These are phyloP conservation scores for Micractinium conductrix DNA, from an alignment of 139 green algal species.

Conservation along the genomic window DNA sequence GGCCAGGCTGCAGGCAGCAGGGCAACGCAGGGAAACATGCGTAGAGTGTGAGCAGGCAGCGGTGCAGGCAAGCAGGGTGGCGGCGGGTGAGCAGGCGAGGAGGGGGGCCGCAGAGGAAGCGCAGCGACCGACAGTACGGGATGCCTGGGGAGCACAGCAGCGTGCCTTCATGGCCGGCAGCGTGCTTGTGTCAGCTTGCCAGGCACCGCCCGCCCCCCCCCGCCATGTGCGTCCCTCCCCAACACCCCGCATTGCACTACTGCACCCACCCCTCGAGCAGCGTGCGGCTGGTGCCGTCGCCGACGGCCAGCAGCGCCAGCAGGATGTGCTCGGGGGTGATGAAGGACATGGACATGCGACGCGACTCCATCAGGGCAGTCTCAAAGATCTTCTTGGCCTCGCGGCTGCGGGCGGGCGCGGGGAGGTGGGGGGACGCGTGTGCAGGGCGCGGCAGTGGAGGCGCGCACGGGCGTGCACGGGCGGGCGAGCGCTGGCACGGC, in stretches of 20 bases:
- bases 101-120: no score
- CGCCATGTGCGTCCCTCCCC: no score
- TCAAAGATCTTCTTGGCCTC: slow-evolving; percentile 87
- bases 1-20: slow-evolving; percentile 43
- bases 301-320: slow-evolving; percentile 75
- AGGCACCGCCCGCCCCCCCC: no score
- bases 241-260: no score
- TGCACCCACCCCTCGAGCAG: slow-evolving; percentile 65
- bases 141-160: no score
- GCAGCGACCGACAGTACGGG: no score
- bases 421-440: background rate
- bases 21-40: background rate
- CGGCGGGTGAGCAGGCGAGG: background rate
- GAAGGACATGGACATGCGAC: slow-evolving; percentile 79
- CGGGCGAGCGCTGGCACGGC: no score
- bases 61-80: background rate
- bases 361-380: slow-evolving; percentile 81
- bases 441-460: background rate
- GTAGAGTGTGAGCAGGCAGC: background rate
- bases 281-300: slow-evolving; percentile 39
- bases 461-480: no score
- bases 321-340: slow-evolving; percentile 94
- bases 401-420: slow-evolving; percentile 18
- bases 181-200: background rate
- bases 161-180: background rate